phyloP scores from a whole-genome alignment of 805 yeast species.

The Candida glaebosa region DNA sequence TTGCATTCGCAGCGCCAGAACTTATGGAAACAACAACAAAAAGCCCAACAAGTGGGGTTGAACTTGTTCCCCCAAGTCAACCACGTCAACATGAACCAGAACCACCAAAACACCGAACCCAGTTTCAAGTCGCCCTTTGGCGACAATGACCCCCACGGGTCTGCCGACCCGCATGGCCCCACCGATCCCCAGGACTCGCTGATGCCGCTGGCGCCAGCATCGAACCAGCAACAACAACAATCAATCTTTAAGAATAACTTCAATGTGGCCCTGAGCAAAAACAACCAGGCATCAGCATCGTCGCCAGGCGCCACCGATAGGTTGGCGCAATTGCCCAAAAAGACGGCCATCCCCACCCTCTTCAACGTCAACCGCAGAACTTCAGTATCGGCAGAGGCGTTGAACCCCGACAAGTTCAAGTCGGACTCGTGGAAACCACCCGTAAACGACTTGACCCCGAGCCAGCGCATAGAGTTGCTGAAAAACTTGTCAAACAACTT shows the following conservation, averaged over 20 bases:
- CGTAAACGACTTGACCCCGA: conserved; percentile 55
- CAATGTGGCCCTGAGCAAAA: conserved; percentile 16
- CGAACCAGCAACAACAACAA: not conserved
- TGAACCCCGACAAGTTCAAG: conserved; percentile 68
- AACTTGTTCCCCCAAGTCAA: conserved; percentile 41
- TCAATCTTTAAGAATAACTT: conserved; percentile 27
- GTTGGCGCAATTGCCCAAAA: conserved; percentile 16
- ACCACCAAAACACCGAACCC: conserved; percentile 35
- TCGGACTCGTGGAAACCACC: conserved; percentile 74
- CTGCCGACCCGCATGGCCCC: conserved; percentile 15
- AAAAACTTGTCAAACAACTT: conserved; percentile 76
- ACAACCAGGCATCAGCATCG: conserved; percentile 8
- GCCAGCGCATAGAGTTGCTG: conserved; percentile 66
- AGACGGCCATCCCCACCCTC: conserved; percentile 45
- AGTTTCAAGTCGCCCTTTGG: conserved; percentile 61
- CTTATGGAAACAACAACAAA: conserved; percentile 47
- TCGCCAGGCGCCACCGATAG: conserved; percentile 12
- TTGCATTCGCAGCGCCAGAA: conserved; percentile 57
- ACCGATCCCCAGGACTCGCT: conserved; percentile 4
- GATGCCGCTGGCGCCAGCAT: conserved; percentile 4
- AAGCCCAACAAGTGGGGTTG: conserved; percentile 50
- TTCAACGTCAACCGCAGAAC: conserved; percentile 83
- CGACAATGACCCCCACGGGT: conserved; percentile 61
- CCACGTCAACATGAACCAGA: conserved; percentile 25
- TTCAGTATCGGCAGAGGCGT: conserved; percentile 85